Conservation (phyloP, 257 asterid species). For the Solanum acaule region DNA sequence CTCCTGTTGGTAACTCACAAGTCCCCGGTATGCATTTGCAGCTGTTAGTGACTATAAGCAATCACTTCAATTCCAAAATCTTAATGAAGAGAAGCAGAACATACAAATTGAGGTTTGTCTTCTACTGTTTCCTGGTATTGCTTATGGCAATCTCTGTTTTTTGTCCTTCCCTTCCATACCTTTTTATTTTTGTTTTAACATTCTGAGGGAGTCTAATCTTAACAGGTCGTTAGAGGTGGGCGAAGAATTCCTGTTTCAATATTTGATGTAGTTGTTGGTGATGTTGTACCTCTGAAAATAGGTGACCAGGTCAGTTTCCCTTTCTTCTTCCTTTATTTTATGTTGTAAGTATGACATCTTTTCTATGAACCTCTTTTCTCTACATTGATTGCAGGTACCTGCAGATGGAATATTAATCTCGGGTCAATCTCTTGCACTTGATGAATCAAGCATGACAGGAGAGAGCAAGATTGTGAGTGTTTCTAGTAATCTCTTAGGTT, state of each 20-base stretch:
- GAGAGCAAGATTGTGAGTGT: conserved; percentile 88
- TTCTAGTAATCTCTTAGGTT: background rate
- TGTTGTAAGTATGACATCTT: background rate
- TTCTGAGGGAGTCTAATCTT: conserved; percentile 4
- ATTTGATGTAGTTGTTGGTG: conserved; percentile 91
- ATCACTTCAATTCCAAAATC: conserved; percentile 89
- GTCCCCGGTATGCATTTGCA: conserved; percentile 17
- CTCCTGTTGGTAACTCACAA: background rate
- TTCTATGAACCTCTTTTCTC: background rate
- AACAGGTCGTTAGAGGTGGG: conserved; percentile 80
- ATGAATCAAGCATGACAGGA: conserved; percentile 99
- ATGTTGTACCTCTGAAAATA: conserved; percentile 85
- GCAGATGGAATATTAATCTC: conserved; percentile 81
- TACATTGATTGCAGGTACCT: conserved; percentile 50
- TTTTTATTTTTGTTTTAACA: background rate
- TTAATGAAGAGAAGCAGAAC: conserved; percentile 94
- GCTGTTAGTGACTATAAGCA: conserved; percentile 94
- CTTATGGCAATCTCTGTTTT: background rate
- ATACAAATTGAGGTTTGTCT: conserved; percentile 81
- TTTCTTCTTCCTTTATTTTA: background rate
- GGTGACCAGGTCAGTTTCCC: conserved; percentile 76
- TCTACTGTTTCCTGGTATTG: background rate
- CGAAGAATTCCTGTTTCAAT: conserved; percentile 71
- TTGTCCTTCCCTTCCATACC: background rate
- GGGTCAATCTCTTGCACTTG: conserved; percentile 83